phyloP scores from a whole-genome alignment of 1,284 basidiomycete genomes.

The Melampsora allii-populina region DNA sequence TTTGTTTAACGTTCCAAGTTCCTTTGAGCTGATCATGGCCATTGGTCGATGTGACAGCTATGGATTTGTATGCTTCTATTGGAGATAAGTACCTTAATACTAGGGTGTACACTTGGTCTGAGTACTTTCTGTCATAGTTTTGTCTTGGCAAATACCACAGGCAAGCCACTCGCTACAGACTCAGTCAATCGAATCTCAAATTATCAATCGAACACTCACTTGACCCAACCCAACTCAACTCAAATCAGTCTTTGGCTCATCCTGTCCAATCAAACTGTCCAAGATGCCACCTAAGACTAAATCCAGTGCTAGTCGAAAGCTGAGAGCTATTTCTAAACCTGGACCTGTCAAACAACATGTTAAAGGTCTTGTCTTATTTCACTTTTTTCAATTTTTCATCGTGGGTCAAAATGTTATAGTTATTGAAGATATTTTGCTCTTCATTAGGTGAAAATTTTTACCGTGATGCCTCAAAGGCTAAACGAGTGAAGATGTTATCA shows the following conservation, averaged over 20 bases:
- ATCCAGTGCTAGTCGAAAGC: constrained; percentile 12
- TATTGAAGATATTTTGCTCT: constrained; percentile 3
- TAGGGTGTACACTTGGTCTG: too few relatives aligned
- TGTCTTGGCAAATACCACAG: too few relatives aligned
- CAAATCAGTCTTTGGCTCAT: not conserved
- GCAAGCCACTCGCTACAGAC: too few relatives aligned
- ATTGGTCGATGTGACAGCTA: too few relatives aligned
- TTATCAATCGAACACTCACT: not conserved
- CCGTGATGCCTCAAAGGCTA: constrained; percentile 56
- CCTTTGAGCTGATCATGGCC: too few relatives aligned
- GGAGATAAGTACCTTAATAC: too few relatives aligned
- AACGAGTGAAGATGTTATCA: constrained; percentile 75
- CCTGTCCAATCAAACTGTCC: not conserved
- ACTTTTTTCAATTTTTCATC: not conserved
- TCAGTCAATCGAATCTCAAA: not conserved
- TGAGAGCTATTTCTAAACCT: constrained; percentile 10
- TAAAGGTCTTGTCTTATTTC: constrained; percentile 12
- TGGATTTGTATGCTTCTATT: too few relatives aligned
- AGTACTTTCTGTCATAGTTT: too few relatives aligned
- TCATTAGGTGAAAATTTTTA: constrained; percentile 44
- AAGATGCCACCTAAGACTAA: constrained; percentile 27
- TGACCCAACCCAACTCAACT: not conserved
- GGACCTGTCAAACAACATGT: constrained; percentile 43
- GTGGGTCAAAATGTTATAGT: not conserved
- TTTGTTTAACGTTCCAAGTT: too few relatives aligned